phyloP scores from a whole-genome alignment of 192 early-diverging fungal genomes.

The Ambispora gerdemannii region DNA sequence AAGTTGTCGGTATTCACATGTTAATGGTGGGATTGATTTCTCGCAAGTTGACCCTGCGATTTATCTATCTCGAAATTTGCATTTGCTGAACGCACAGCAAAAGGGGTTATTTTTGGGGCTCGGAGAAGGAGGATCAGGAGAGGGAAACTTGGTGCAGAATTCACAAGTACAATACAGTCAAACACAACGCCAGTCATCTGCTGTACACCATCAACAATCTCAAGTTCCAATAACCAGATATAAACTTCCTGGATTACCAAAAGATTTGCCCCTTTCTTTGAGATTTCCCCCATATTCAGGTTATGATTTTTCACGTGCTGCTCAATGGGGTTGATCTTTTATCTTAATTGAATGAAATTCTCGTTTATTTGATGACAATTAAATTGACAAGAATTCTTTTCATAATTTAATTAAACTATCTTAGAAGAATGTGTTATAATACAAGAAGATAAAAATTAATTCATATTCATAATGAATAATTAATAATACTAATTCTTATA shows the following conservation, averaged over 20 bases:
- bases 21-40: conserved; percentile 30
- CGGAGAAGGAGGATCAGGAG: too few species aligned
- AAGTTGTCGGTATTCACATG: conserved; percentile 40
- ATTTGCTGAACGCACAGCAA: too few species aligned
- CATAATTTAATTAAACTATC: too few species aligned
- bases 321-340: conserved; percentile 37
- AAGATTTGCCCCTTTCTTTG: conserved; percentile 39
- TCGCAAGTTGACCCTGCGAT: conserved; percentile 12
- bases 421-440: too few species aligned
- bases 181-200: not conserved
- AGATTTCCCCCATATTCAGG: conserved; percentile 34
- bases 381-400: too few species aligned
- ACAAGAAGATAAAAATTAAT: too few species aligned
- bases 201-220: not conserved
- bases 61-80: not conserved
- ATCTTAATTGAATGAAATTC: too few species aligned
- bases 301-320: conserved; percentile 37
- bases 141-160: too few species aligned
- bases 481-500: too few species aligned
- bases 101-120: too few species aligned
- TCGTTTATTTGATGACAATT: too few species aligned
- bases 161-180: not conserved
- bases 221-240: conserved; percentile 27
- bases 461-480: too few species aligned
- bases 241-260: conserved; percentile 36